Base-by-base conservation (phyloP, 345 rosid species). In the Camelina sativa region DNA sequence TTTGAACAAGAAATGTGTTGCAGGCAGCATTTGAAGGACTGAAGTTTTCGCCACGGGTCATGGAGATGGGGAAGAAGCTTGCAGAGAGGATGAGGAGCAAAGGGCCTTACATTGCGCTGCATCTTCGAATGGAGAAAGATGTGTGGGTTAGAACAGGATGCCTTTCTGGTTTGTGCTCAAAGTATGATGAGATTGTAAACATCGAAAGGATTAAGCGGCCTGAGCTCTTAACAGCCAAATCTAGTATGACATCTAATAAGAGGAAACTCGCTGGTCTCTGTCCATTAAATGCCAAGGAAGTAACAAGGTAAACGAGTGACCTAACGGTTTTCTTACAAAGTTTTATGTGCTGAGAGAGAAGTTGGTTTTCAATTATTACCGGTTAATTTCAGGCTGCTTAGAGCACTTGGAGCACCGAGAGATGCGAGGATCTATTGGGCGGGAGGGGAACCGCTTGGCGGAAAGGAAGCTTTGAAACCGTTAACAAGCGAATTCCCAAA, bases 91-190 rank as follows among this genome's bases (percentile, higher is more conserved):
- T 95, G 96, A 68, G 71, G 70, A 89, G 83, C 76, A 85, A 86
- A 73, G 98, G 99, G 54, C 94, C 99, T 5, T 95, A 92, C 74
- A 79, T 92, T 69, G 96, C 96, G 13, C 89, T 95, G 75, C 99
- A 92, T 84, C 86, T 90, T 58, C 85, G 97, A 13, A 56, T 92
- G 85, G 98, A 95, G 83, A 90, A 90, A 81, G 98, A 90, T 60
- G 98, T 92, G 9, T 92, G 98, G 98, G 96, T 95, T 72, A 88
- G 97, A 80, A 92, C 97, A 11, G 98, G 97, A 15, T 95, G 99
- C 74, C 92, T 88, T 54, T 90, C 91, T n/a, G 99, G 96, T 70
- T 76, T 90, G 74, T 86, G 82, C 82, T 81, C 80, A 11, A 81
- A 87, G 72, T 92, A 84, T 38, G 97, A 95, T 32, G 97, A 89